Percentiles rank a stretch among this genome's conserved stretches.
phyloP scores from a whole-genome alignment of 768 basidiomycete species.

The Lentinula lateritia region DNA sequence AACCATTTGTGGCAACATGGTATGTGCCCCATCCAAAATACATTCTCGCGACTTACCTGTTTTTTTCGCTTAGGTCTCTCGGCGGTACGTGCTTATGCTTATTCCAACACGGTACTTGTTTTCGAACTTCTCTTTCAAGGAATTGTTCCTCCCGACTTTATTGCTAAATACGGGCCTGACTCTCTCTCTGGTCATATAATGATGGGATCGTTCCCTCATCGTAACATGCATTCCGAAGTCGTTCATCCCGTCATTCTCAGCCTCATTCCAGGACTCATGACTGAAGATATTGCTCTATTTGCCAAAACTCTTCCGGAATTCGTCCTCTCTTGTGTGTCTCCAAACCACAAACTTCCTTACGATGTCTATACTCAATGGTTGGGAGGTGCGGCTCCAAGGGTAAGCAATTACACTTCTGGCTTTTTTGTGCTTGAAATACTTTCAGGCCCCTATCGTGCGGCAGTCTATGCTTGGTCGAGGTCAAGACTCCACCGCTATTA shows the following conservation, averaged over 20 bases:
- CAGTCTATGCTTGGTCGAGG: constrained; percentile 3
- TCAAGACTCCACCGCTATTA: background rate
- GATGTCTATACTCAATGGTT: constrained; percentile 3
- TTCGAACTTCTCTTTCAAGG: background rate
- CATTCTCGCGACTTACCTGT: background rate
- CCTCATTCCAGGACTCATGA: background rate
- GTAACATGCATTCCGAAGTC: constrained; percentile 4
- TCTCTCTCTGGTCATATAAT: constrained; percentile 1
- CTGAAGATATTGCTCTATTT: background rate
- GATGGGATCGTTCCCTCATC: constrained; percentile 5
- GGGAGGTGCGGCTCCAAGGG: constrained; percentile 1
- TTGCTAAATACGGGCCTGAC: background rate
- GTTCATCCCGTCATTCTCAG: constrained; percentile 2
- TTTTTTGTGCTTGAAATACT: background rate
- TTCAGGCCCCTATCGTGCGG: background rate
- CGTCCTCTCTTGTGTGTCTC: constrained; percentile 1
- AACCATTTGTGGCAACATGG: constrained; percentile 16
- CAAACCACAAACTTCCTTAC: background rate
- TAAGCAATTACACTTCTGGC: background rate
- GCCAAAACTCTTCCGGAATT: background rate
- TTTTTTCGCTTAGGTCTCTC: background rate
- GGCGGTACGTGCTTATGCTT: background rate
- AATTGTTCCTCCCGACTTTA: constrained; percentile 3
- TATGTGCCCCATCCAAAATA: background rate
- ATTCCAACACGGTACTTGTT: background rate